Percentiles rank a stretch among this genome's conserved stretches.
Evolutionary conservation across 2,329 filamentous ascomycete species (phyloP).

Genomic region (Beauveria bassiana): DNA sequence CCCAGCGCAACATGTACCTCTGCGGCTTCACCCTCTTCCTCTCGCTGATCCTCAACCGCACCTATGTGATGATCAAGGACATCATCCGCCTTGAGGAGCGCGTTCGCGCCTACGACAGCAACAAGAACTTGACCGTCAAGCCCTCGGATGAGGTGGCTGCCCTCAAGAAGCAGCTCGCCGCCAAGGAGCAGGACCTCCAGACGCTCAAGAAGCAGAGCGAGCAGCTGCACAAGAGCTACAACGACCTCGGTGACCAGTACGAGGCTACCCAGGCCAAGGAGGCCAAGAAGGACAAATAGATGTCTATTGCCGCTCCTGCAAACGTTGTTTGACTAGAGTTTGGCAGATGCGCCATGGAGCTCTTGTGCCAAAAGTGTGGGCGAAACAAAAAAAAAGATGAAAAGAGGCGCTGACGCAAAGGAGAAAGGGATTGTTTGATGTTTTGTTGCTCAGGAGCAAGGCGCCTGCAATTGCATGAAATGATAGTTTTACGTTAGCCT

Average conservation of each 20-base stretch:
- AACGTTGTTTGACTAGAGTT: not conserved
- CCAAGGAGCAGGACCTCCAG: constrained; percentile 76
- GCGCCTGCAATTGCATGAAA: not conserved
- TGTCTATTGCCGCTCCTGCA: not conserved
- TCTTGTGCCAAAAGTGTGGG: too few relatives aligned
- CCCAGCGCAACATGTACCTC: constrained; percentile 99
- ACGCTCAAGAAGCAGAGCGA: constrained; percentile 88
- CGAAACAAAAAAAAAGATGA: not conserved
- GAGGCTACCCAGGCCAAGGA: constrained; percentile 46
- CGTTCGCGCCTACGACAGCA: constrained; percentile 67
- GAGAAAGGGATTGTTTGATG: not conserved
- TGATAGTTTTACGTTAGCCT: constrained; percentile 7
- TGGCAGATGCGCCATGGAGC: not conserved
- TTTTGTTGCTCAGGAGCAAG: not conserved
- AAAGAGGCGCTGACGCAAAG: not conserved
- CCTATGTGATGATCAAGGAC: constrained; percentile 95
- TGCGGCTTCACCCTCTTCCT: constrained; percentile 99
- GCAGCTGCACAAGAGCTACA: constrained; percentile 77
- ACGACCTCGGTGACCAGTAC: constrained; percentile 77
- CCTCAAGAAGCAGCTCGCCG: constrained; percentile 63
- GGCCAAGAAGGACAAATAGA: constrained; percentile 51
- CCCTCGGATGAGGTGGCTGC: constrained; percentile 66
- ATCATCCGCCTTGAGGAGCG: constrained; percentile 86
- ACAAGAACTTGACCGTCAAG: constrained; percentile 64
- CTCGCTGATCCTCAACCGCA: constrained; percentile 96